Conservation (phyloP, 768 basidiomycete genomes). For the Lactifluus volemus region DNA sequence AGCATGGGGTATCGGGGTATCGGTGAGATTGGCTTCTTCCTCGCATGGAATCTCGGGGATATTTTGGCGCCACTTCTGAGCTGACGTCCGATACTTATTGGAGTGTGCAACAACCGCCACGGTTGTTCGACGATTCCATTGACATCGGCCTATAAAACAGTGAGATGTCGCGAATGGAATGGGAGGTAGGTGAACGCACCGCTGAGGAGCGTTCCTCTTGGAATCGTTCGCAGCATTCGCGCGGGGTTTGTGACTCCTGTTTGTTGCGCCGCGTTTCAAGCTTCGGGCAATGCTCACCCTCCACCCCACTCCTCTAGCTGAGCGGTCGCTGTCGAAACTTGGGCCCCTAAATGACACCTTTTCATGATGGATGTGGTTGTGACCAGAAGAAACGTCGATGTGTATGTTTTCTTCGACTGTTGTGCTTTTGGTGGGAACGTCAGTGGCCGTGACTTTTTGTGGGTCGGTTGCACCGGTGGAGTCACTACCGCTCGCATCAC, state of each 20-base stretch:
- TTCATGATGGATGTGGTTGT: conserved; percentile 60
- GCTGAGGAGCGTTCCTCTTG: conserved; percentile 48
- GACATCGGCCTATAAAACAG: conserved; percentile 39
- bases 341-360: conserved; percentile 56
- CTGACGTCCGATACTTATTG: neutral
- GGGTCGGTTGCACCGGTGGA: conserved; percentile 41
- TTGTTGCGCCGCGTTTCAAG: conserved; percentile 54
- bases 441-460: conserved; percentile 71
- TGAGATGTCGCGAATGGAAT: neutral
- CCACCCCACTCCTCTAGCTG: conserved; percentile 30
- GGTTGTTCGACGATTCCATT: conserved; percentile 66
- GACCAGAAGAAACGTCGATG: conserved; percentile 65
- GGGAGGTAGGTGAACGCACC: conserved; percentile 23
- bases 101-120: conserved; percentile 23
- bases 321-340: conserved; percentile 59
- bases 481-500: conserved; percentile 41
- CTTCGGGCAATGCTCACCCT: conserved; percentile 29
- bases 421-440: conserved; percentile 91
- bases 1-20: neutral
- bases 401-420: conserved; percentile 95
- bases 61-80: neutral
- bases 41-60: neutral
- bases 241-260: conserved; percentile 36
- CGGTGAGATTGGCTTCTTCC: neutral
- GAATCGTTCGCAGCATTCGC: conserved; percentile 56